Evolutionary conservation across 352 stramenopile genomes (phyloP).

Genomic region (Phytophthora crassamura): DNA sequence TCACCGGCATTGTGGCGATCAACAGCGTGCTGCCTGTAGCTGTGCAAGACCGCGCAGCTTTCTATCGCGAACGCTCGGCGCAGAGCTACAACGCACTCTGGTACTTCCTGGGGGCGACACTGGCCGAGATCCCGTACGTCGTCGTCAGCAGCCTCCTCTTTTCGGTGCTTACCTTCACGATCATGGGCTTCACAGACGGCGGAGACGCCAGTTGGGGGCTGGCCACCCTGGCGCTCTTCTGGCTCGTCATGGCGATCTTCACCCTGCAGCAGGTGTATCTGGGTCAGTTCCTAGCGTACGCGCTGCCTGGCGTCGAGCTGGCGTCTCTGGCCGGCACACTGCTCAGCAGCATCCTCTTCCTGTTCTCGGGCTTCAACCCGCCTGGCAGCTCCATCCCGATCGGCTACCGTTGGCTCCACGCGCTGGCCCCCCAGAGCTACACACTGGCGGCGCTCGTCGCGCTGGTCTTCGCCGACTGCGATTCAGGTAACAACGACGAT

Average conservation of each 20-base stretch:
- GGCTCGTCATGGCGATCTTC: constrained; percentile 30
- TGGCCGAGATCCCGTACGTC: constrained; percentile 76
- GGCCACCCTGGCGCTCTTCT: constrained; percentile 32
- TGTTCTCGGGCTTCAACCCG: constrained; percentile 53
- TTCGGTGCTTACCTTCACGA: constrained; percentile 41
- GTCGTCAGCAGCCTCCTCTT: constrained; percentile 38
- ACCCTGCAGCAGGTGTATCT: constrained; percentile 42
- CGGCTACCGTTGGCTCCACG: constrained; percentile 34
- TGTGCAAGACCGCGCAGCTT: constrained; percentile 81
- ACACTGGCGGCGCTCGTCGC: constrained; percentile 17
- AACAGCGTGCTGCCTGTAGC: constrained; percentile 76
- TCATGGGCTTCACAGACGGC: constrained; percentile 46
- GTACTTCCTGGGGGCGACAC: constrained; percentile 68
- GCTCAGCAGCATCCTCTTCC: constrained; percentile 41
- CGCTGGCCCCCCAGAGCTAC: constrained; percentile 30
- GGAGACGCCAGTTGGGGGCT: constrained; percentile 23
- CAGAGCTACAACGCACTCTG: constrained; percentile 79
- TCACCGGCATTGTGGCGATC: constrained; percentile 63
- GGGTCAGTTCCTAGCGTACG: constrained; percentile 36
- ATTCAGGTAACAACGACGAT: not conserved
- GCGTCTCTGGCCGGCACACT: constrained; percentile 32
- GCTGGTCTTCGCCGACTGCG: constrained; percentile 29
- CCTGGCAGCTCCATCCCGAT: constrained; percentile 25
- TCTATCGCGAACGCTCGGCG: constrained; percentile 64
- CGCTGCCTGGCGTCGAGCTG: constrained; percentile 31